Conservation (phyloP, 352 stramenopile species). For the Aphanomyces cochlioides region DNA sequence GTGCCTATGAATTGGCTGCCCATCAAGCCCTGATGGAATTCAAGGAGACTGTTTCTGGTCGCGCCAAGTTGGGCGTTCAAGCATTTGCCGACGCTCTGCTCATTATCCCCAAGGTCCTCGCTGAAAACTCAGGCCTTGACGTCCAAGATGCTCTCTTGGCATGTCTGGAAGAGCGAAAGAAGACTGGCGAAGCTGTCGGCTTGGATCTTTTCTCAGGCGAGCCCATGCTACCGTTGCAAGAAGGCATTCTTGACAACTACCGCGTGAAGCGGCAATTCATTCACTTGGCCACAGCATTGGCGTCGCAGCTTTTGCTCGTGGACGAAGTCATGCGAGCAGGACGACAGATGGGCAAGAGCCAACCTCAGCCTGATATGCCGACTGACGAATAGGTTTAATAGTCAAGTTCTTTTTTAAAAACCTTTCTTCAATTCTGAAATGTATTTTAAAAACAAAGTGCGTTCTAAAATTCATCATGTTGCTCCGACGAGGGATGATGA, state of each 20-base stretch:
- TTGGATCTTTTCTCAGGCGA: constrained; percentile 96
- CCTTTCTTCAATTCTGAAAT: too few species aligned
- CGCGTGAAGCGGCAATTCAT: constrained; percentile 99
- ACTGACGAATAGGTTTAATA: background rate
- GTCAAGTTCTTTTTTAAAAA: too few species aligned
- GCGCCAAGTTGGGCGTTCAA: constrained; percentile 96
- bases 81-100: constrained; percentile 97
- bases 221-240: constrained; percentile 93
- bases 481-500: too few species aligned
- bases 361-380: background rate
- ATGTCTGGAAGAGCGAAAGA: constrained; percentile 93
- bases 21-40: constrained; percentile 86
- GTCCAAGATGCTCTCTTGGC: constrained; percentile 96
- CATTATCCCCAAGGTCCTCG: constrained; percentile 98
- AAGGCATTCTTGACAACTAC: constrained; percentile 99
- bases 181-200: constrained; percentile 88
- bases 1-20: constrained; percentile 95
- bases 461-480: too few species aligned
- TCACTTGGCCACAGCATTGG: constrained; percentile 96
- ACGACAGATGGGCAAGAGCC: constrained; percentile 92
- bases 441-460: too few species aligned
- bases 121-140: constrained; percentile 80
- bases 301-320: constrained; percentile 97
- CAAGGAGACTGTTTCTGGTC: constrained; percentile 88
- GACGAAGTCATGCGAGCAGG: constrained; percentile 99